These are phyloP conservation scores for Colletotrichum sp. DNA, from an alignment of 2,329 filamentous ascomycete genomes.

Conservation along the genomic window DNA sequence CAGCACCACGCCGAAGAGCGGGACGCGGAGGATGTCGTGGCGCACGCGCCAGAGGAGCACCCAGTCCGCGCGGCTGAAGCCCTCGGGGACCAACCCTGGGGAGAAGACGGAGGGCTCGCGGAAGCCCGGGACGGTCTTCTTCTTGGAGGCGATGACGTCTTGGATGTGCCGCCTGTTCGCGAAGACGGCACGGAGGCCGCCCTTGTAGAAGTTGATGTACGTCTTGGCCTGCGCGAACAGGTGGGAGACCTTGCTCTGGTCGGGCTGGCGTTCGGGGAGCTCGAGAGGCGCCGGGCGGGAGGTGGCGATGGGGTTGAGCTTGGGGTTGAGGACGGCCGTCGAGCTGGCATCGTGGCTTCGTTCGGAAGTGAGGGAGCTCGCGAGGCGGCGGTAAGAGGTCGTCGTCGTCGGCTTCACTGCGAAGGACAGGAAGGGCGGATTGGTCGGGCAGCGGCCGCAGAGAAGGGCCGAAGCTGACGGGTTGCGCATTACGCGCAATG, in stretches of 20 bases:
- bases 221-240: conserved; percentile 69
- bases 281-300: conserved; percentile 75
- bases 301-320: conserved; percentile 72
- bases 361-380: conserved; percentile 1
- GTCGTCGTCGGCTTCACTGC: not conserved
- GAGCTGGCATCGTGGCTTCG: not conserved
- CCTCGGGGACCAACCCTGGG: conserved; percentile 35
- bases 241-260: conserved; percentile 45
- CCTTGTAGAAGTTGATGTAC: conserved; percentile 87
- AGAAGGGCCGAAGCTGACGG: not conserved
- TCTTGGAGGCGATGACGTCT: conserved; percentile 43
- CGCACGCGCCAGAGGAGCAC: conserved; percentile 71
- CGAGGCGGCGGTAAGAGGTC: conserved; percentile 3
- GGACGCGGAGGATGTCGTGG: conserved; percentile 78
- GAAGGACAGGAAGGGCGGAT: not conserved
- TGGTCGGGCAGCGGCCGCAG: not conserved
- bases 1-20: conserved; percentile 77
- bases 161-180: conserved; percentile 64
- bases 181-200: conserved; percentile 77
- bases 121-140: conserved; percentile 63
- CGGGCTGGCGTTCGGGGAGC: conserved; percentile 59
- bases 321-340: not conserved
- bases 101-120: conserved; percentile 47
- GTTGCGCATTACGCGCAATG: conserved; percentile 22
- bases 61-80: conserved; percentile 68